These are phyloP conservation scores for Scorias spongiosa DNA, from an alignment of 2,329 filamentous ascomycete species.

Conservation along the genomic window DNA sequence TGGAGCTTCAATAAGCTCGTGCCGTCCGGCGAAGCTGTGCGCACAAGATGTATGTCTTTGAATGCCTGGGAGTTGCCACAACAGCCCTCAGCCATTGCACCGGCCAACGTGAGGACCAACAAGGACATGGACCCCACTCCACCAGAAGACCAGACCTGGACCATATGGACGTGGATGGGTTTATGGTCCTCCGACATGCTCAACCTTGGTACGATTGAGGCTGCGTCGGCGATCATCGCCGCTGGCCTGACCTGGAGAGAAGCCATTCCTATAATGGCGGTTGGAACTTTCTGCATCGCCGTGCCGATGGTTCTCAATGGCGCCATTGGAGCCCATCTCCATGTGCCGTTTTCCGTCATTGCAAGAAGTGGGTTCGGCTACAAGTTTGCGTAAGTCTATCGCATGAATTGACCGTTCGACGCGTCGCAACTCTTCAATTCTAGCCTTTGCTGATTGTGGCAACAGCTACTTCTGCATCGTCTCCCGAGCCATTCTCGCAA, in stretches of 20 bases:
- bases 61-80: conserved; percentile 34
- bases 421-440: not conserved
- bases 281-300: conserved; percentile 37
- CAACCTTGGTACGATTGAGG: conserved; percentile 20
- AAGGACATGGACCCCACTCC: conserved; percentile 24
- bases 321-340: conserved; percentile 34
- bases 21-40: conserved; percentile 22
- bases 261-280: conserved; percentile 36
- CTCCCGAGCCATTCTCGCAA: conserved; percentile 10
- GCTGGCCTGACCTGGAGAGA: conserved; percentile 42
- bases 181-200: conserved; percentile 28
- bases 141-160: conserved; percentile 17
- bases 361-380: conserved; percentile 9
- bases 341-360: conserved; percentile 25
- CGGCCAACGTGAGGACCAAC: conserved; percentile 26
- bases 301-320: conserved; percentile 45
- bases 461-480: conserved; percentile 10
- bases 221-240: conserved; percentile 33
- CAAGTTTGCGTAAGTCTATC: conserved; percentile 3
- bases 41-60: conserved; percentile 25
- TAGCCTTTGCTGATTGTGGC: not conserved
- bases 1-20: conserved; percentile 15
- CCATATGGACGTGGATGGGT: conserved; percentile 25
- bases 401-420: not conserved
- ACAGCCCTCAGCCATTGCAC: conserved; percentile 32